Base-by-base conservation (phyloP, 164 flowering plant species). In the Kingdonia uniflora region DNA sequence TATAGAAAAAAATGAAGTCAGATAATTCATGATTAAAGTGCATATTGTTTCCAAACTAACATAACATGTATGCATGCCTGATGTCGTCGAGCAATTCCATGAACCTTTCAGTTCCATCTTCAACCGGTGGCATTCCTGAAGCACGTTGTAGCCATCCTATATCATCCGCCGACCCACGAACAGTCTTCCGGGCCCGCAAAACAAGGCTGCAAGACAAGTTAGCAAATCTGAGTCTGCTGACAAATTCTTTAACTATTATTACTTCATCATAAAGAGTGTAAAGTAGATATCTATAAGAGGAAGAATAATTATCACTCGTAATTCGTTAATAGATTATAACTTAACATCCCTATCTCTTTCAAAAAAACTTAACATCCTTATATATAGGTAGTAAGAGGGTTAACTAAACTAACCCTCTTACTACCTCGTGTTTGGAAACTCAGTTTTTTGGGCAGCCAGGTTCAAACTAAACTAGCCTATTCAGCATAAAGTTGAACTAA, bases 111-210 rank as follows among this genome's bases (percentile, higher is more conserved):
- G 96, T 82, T 59, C 87, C 95, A 77, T 92, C 88, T 71, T 84
- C 95, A 65, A 84, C 87, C 17, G 84, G 84, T 55, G 91, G 94
- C 92, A 85, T 68, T 45, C 69, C 81, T 15, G 82, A 42, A 59
- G 66, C 85, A 58, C 65, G 71, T 54, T 80, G 86, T 43, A 92
- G 69, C 98, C 98, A 92, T 39, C 98, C 98, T 50, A 88, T 88
- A 64, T 92, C 98, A 62, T 80, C 89, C 51, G 95, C 86, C 45
- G 98, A 92, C n/a, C 98, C 97, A 55, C 80, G 97, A 45, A 92
- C 77, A 35, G 98, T 92, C 66, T 72, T 79, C 40, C 79, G 80
- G 15, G 81, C 96, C 21, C 85, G 79, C 13, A 85, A 84, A 60
- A 89, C 60, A 35, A 94, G 84, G 57, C 97, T 91, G 76, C 51